Conservation (phyloP, 805 yeast species). For the Yamadazyma phyllophila region DNA sequence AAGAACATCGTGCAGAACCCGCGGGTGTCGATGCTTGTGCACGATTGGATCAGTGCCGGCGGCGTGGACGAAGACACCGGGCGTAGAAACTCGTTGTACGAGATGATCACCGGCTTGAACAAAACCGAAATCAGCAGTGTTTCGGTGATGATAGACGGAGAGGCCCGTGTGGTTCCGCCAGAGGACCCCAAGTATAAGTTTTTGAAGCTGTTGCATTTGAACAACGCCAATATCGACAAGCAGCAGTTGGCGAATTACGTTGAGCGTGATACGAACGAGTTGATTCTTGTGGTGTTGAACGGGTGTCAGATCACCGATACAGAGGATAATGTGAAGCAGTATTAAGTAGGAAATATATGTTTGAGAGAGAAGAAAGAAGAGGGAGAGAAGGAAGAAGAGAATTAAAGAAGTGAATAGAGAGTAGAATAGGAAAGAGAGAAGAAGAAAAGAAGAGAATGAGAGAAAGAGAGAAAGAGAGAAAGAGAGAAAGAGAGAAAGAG, state of each 20-base stretch:
- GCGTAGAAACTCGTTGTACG: conserved; percentile 34
- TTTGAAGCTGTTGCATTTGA: conserved; percentile 60
- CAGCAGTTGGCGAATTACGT: conserved; percentile 53
- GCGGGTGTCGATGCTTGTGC: conserved; percentile 77
- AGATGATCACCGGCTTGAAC: conserved; percentile 71
- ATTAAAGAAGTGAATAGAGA: neutral
- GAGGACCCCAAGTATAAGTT: conserved; percentile 48
- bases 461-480: too few species aligned
- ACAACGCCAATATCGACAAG: conserved; percentile 66
- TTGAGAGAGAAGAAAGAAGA: too few species aligned
- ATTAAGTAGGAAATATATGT: conserved; percentile 14
- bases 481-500: too few species aligned
- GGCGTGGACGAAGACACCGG: conserved; percentile 16
- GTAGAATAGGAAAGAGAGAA: too few species aligned
- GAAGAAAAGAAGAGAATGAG: too few species aligned
- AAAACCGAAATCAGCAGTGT: conserved; percentile 76
- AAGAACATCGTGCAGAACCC: conserved; percentile 69
- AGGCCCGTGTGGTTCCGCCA: conserved; percentile 50
- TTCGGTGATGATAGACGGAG: conserved; percentile 79
- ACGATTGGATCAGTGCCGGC: conserved; percentile 82
- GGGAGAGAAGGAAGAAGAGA: too few species aligned
- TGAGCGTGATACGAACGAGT: conserved; percentile 57
- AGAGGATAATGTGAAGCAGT: conserved; percentile 53
- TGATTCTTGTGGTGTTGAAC: conserved; percentile 62
- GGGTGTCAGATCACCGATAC: conserved; percentile 79